These are phyloP conservation scores for Pichia terricola DNA, from an alignment of 1,139 yeast species.

Conservation along the genomic window DNA sequence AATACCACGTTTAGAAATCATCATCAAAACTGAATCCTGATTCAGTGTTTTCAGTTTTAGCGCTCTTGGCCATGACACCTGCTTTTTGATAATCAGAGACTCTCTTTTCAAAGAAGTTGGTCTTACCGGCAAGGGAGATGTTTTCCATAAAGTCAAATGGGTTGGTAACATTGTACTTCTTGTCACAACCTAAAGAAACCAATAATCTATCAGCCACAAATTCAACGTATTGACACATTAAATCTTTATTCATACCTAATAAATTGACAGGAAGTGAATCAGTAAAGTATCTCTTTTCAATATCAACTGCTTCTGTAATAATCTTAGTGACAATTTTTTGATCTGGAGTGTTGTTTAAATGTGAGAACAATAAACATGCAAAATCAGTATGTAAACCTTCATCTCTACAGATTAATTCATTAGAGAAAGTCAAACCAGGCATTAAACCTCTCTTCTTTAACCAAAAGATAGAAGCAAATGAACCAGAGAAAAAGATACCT, in stretches of 20 bases:
- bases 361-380: conserved; percentile 91
- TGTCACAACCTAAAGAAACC: conserved; percentile 81
- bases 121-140: conserved; percentile 94
- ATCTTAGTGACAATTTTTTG: conserved; percentile 69
- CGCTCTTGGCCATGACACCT: conserved; percentile 78
- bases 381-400: conserved; percentile 98
- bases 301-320: conserved; percentile 88
- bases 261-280: conserved; percentile 88
- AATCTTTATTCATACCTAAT: conserved; percentile 84
- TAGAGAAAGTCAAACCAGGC: conserved; percentile 97
- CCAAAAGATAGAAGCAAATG: conserved; percentile 98
- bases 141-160: conserved; percentile 99
- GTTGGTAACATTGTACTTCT: conserved; percentile 76
- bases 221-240: conserved; percentile 97
- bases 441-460: conserved; percentile 93
- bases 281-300: conserved; percentile 89
- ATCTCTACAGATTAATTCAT: conserved; percentile 94
- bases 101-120: conserved; percentile 97
- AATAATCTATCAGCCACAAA: conserved; percentile 93
- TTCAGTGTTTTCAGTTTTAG: conserved; percentile 27
- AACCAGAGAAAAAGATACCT: conserved; percentile 96
- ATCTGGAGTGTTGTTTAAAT: conserved; percentile 82
- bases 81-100: conserved; percentile 99
- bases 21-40: conserved; percentile 40
- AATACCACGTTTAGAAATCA: conserved; percentile 30